These are phyloP conservation scores for Termitomyces heimii DNA, from an alignment of 768 basidiomycete genomes.

Conservation along the genomic window DNA sequence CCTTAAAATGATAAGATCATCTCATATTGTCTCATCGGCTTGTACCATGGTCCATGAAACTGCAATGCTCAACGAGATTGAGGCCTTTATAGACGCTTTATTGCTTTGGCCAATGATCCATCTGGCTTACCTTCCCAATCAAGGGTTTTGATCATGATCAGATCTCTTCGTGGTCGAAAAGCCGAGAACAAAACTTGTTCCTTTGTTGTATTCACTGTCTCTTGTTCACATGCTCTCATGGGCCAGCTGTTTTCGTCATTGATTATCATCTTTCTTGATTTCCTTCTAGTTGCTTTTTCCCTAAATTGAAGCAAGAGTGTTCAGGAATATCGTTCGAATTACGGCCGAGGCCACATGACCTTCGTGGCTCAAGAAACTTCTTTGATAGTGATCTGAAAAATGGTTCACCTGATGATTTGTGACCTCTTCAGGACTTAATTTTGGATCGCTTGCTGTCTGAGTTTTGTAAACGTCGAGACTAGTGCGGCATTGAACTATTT, in stretches of 20 bases:
- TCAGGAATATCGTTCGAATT: neutral
- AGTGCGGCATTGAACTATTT: neutral
- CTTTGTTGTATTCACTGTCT: neutral
- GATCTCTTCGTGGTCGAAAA: neutral
- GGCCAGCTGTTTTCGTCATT: neutral
- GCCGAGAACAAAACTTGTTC: neutral
- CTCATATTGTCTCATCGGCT: no score
- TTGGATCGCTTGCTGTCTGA: neutral
- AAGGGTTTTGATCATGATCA: no score
- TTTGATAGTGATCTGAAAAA: neutral
- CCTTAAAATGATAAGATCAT: no score
- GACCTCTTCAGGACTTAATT: neutral
- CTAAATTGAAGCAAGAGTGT: neutral
- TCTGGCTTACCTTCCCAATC: neutral
- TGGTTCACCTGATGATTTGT: neutral
- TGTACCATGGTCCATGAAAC: constrained; percentile 3
- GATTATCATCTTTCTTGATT: neutral
- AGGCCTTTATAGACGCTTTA: neutral
- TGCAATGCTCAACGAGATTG: neutral
- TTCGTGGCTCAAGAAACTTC: neutral
- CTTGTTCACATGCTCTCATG: neutral
- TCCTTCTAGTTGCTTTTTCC: neutral
- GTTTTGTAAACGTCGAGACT: neutral
- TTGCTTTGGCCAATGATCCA: neutral
- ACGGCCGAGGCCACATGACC: neutral